phyloP scores from a whole-genome alignment of 1,139 yeast genomes.

The Ashbya aceris region DNA sequence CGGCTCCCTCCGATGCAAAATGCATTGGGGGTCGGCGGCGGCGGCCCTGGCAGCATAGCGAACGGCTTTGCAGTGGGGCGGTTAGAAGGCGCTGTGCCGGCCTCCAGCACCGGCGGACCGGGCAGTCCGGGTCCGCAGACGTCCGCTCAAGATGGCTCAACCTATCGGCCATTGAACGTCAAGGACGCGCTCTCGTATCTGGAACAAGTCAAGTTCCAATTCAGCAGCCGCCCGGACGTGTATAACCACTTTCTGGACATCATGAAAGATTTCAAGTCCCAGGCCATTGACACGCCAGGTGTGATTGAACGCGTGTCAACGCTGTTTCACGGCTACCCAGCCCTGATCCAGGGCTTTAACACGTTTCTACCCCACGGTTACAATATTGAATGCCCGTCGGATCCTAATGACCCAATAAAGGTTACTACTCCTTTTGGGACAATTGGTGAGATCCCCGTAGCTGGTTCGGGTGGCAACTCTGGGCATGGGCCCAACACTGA shows the following conservation, averaged over 20 bases:
- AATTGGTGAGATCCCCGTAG: constrained; percentile 32
- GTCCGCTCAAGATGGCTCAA: constrained; percentile 26
- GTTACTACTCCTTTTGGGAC: constrained; percentile 96
- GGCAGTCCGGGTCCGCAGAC: constrained; percentile 20
- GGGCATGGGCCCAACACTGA: not conserved
- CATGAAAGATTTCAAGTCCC: constrained; percentile 97
- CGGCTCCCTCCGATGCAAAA: constrained; percentile 6
- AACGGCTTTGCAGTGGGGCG: constrained; percentile 24
- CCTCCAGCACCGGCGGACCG: too few species aligned
- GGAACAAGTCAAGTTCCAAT: constrained; percentile 92
- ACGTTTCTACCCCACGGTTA: constrained; percentile 97
- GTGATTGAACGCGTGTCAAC: constrained; percentile 92
- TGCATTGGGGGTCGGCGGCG: not conserved
- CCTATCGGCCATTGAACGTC: constrained; percentile 84
- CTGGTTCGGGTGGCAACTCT: constrained; percentile 7
- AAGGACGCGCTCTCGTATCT: constrained; percentile 91
- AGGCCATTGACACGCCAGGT: constrained; percentile 95
- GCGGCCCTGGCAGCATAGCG: not conserved
- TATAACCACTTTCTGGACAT: constrained; percentile 93
- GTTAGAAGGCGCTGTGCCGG: constrained; percentile 12
- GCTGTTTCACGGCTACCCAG: constrained; percentile 85
- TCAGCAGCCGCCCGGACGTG: constrained; percentile 86
- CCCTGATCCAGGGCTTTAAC: constrained; percentile 90
- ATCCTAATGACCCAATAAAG: constrained; percentile 84
- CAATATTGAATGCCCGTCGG: constrained; percentile 82